Evolutionary conservation across 2,329 filamentous ascomycete species (phyloP).

Genomic region (Bimuria novae-zelandiae): DNA sequence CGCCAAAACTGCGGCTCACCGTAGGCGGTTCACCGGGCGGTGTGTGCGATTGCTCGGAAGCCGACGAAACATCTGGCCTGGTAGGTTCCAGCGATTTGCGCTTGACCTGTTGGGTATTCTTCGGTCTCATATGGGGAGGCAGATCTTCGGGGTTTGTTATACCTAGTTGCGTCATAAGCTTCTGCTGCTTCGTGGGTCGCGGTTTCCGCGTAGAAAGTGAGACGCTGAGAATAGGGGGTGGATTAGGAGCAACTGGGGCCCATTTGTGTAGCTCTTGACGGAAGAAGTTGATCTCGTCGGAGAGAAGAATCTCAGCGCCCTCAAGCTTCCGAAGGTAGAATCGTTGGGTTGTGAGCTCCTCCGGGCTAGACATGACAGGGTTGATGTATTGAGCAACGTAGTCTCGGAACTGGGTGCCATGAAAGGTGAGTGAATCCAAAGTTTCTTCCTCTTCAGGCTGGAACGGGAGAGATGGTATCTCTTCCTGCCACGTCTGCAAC

Average conservation of each 20-base stretch:
- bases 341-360: conserved; percentile 85
- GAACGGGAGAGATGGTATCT: conserved; percentile 81
- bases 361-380: conserved; percentile 76
- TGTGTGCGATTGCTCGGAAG: conserved; percentile 44
- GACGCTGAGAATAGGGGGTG: conserved; percentile 83
- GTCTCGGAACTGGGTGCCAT: conserved; percentile 80
- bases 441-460: conserved; percentile 94
- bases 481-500: conserved; percentile 79
- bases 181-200: conserved; percentile 94
- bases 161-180: conserved; percentile 85
- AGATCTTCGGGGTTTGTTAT: conserved; percentile 90
- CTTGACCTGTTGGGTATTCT: conserved; percentile 52
- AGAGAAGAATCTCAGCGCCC: conserved; percentile 88
- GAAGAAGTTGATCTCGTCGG: conserved; percentile 97
- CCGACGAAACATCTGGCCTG: conserved; percentile 40
- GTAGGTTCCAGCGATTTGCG: conserved; percentile 64
- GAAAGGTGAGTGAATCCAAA: conserved; percentile 82
- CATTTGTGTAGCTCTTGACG: conserved; percentile 93
- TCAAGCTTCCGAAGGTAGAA: conserved; percentile 98
- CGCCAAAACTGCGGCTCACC: conserved; percentile 29
- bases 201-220: conserved; percentile 95
- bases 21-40: conserved; percentile 43
- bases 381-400: conserved; percentile 83
- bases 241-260: conserved; percentile 83
- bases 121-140: conserved; percentile 79